These are phyloP conservation scores for Stagonosporopsis vannaccii DNA, from an alignment of 2,329 filamentous ascomycete genomes.

Conservation along the genomic window DNA sequence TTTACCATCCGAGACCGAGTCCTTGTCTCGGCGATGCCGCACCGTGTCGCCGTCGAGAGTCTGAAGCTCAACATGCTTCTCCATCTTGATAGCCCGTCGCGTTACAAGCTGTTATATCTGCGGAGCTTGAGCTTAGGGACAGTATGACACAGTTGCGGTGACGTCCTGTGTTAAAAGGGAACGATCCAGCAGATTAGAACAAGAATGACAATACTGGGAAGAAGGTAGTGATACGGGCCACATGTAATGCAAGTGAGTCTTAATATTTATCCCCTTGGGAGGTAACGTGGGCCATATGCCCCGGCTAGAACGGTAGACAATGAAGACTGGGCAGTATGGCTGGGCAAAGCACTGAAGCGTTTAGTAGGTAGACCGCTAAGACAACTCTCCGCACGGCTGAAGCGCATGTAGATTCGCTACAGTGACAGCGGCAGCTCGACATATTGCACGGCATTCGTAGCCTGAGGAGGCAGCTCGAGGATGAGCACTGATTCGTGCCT, in stretches of 20 bases:
- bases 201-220: slow-evolving; percentile 26
- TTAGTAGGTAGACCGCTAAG: slow-evolving; percentile 25
- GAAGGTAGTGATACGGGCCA: slow-evolving; percentile 38
- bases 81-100: slow-evolving; percentile 29
- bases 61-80: slow-evolving; percentile 41
- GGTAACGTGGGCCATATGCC: slow-evolving; percentile 44
- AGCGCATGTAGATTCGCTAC: slow-evolving; percentile 38
- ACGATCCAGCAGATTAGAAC: slow-evolving; percentile 28
- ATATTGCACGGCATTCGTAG: slow-evolving; percentile 43
- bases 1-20: slow-evolving; percentile 36
- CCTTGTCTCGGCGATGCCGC: slow-evolving; percentile 31
- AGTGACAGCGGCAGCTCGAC: slow-evolving; percentile 40
- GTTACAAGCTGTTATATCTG: not conserved
- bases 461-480: slow-evolving; percentile 29
- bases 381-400: slow-evolving; percentile 28
- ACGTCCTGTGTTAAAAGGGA: slow-evolving; percentile 14
- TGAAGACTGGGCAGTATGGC: slow-evolving; percentile 26
- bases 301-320: slow-evolving; percentile 35
- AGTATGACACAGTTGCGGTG: slow-evolving; percentile 10
- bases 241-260: slow-evolving; percentile 47
- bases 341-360: slow-evolving; percentile 30
- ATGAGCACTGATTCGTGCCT: slow-evolving; percentile 34
- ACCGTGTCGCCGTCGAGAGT: slow-evolving; percentile 36
- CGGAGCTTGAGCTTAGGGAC: not conserved
- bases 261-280: slow-evolving; percentile 39